Evolutionary conservation across 306 rosid genomes (phyloP), one percentile per base, ranked within the genome.

Genomic region (Citrullus amarus): DNA sequence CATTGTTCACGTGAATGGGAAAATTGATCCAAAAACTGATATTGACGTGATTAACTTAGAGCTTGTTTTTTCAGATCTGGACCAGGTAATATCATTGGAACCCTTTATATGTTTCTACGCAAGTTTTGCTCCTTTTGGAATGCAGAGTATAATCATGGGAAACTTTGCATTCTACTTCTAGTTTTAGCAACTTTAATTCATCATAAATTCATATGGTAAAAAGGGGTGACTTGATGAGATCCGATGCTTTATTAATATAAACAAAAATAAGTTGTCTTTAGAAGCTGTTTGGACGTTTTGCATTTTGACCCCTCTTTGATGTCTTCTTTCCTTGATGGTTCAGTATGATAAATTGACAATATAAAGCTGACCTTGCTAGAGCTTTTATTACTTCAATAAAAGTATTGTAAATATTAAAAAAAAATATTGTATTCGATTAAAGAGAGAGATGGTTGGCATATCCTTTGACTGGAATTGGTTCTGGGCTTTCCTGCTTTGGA

Each of bases 11-110:
- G 99, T 95, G 78, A 95, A 85, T 79, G 97, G 97, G 53, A 92
- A 87, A 88, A 91, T 95, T 81, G 96, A 91, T 82, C 99, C 99
- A 55, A 95, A 88, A 82, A 68, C 91, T 76, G 99, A 92, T 86
- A 91, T 95, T 22, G 99, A 92, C 65, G 92, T 95, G 79, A 95
- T 95, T 88, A 92, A 95, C 84, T 80, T 95, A 85, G 97, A 92
- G 90, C 99, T 95, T 82, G 90, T 90, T 78, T 92, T 95, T 87
- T 88, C 96, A 76, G 99, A 95, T 76, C 85, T 95, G 79, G 99
- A 95, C 84, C 99, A 95, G 97, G 99, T 95, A 88, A 81, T 85
- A 80, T 82, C 77, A 62, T 61, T 79, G 74, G 54, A 78, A 66
- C 56, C 59, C 80, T 36, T 68, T 81, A 22, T 67, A 43, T 55